Conservation (phyloP, 2,329 filamentous ascomycete species). For the Phyllosticta capitalensis region DNA sequence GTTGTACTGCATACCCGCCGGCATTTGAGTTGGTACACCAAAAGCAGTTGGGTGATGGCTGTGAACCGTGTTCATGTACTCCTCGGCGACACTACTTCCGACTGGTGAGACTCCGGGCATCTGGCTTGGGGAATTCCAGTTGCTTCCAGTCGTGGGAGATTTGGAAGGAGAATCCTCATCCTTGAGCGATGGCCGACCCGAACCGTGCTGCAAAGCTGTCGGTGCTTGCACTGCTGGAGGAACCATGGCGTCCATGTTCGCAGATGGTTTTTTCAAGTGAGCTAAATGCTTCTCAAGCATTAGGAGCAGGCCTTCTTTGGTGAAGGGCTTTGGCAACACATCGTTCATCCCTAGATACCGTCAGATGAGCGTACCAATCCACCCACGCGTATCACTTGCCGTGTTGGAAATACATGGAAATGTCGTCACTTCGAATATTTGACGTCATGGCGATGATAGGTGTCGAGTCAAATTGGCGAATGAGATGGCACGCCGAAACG, state of each 20-base stretch:
- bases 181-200: conserved; percentile 47
- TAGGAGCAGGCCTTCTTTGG: conserved; percentile 66
- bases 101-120: conserved; percentile 50
- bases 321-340: conserved; percentile 94
- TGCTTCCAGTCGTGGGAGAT: conserved; percentile 50
- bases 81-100: conserved; percentile 36
- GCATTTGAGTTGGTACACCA: conserved; percentile 17
- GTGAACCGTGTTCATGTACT: conserved; percentile 37
- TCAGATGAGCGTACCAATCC: background rate
- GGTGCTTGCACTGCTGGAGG: conserved; percentile 35
- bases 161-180: conserved; percentile 55
- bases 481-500: conserved; percentile 87
- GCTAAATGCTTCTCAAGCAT: conserved; percentile 81
- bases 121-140: conserved; percentile 55
- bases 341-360: conserved; percentile 79
- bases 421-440: conserved; percentile 92
- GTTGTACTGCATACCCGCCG: conserved; percentile 28
- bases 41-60: conserved; percentile 30
- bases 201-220: conserved; percentile 26
- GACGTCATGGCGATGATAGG: conserved; percentile 98
- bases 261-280: conserved; percentile 62
- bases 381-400: conserved; percentile 47
- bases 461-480: conserved; percentile 73
- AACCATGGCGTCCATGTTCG: conserved; percentile 38
- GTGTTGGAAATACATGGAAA: conserved; percentile 93